Evolutionary conservation across 2,329 filamentous ascomycete genomes (phyloP).

Genomic region (Sarocladiaceae sp.): DNA sequence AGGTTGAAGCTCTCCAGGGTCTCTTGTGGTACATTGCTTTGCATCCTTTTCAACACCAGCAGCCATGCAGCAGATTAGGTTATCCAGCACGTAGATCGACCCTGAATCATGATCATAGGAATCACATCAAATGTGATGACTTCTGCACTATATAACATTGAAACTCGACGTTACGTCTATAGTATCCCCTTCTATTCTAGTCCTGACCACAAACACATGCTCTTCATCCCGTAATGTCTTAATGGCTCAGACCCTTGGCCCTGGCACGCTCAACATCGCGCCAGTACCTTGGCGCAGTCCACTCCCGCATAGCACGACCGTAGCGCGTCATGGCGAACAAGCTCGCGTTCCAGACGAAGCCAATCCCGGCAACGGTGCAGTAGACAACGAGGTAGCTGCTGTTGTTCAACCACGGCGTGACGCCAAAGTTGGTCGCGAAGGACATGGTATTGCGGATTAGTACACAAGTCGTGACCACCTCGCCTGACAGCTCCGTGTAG

Average conservation of each 20-base stretch:
- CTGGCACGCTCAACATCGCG: slow-evolving; percentile 26
- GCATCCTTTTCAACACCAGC: no score
- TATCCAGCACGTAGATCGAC: no score
- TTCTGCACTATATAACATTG: no score
- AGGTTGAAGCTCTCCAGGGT: no score
- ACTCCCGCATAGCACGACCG: slow-evolving; percentile 36
- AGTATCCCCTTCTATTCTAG: no score
- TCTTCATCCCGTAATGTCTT: neutral
- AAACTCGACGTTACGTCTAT: no score
- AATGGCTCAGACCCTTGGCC: slow-evolving; percentile 16
- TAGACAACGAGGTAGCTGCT: slow-evolving; percentile 32
- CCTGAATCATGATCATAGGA: no score
- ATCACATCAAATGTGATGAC: no score
- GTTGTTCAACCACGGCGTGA: slow-evolving; percentile 23
- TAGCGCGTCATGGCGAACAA: slow-evolving; percentile 40
- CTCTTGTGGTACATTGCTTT: no score
- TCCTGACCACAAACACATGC: neutral
- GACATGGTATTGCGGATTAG: slow-evolving; percentile 31
- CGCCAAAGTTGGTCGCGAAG: slow-evolving; percentile 31
- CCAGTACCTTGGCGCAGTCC: slow-evolving; percentile 29
- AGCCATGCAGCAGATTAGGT: no score
- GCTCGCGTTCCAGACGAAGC: slow-evolving; percentile 31
- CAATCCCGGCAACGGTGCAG: slow-evolving; percentile 27
- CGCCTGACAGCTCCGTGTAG: slow-evolving; percentile 23
- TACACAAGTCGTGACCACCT: slow-evolving; percentile 23